Conservation (phyloP, 179 eudicot genomes). For the Spinacia oleracea region DNA sequence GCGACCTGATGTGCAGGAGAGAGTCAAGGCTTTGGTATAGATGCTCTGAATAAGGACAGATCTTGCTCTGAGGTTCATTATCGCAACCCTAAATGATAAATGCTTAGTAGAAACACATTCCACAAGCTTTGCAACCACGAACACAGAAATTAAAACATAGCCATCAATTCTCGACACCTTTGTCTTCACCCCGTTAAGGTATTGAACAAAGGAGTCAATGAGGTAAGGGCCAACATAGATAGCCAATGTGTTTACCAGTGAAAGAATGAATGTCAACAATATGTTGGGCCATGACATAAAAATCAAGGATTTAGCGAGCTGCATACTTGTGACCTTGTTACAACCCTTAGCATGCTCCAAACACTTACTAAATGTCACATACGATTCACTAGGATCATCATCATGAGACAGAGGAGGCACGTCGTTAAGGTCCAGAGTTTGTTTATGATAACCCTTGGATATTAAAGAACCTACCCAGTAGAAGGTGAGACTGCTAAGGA, state of each 20-base stretch:
- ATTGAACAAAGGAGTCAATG: constrained; percentile 72
- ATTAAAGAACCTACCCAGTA: constrained; percentile 2
- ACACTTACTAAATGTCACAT: background rate
- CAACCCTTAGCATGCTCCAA: background rate
- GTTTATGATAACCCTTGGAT: background rate
- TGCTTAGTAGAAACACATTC: constrained; percentile 63
- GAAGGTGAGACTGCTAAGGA: background rate
- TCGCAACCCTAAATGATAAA: constrained; percentile 51
- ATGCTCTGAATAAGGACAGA: constrained; percentile 48
- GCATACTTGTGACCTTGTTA: constrained; percentile 20
- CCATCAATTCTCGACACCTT: constrained; percentile 39
- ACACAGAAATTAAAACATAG: constrained; percentile 44
- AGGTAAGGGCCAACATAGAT: constrained; percentile 76
- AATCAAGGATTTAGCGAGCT: constrained; percentile 55
- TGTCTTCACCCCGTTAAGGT: constrained; percentile 44
- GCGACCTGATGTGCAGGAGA: constrained; percentile 57
- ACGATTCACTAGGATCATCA: background rate
- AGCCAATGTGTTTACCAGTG: constrained; percentile 44
- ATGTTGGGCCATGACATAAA: constrained; percentile 48
- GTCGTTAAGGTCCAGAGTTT: background rate
- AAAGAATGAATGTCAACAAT: constrained; percentile 42
- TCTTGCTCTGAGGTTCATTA: constrained; percentile 40
- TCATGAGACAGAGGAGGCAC: background rate
- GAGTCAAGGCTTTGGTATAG: constrained; percentile 52
- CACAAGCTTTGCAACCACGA: constrained; percentile 52